phyloP scores from a whole-genome alignment of 1,139 yeast genomes.

The Hyphopichia fennica region DNA sequence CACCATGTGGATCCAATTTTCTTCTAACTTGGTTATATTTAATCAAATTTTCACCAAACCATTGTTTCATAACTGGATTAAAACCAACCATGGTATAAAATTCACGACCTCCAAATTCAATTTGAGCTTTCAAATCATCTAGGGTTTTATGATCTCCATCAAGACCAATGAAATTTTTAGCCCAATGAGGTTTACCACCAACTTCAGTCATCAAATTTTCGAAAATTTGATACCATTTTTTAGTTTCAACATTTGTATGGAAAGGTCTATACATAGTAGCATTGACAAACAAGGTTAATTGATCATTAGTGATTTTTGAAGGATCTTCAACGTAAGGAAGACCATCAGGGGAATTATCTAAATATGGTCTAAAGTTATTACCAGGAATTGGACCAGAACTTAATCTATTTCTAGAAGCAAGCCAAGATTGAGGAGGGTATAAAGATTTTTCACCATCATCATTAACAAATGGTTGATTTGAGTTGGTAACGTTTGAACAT shows the following conservation, averaged over 20 bases:
- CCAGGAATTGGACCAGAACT: constrained; percentile 80
- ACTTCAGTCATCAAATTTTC: constrained; percentile 74
- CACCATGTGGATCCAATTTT: constrained; percentile 76
- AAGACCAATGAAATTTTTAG: constrained; percentile 89
- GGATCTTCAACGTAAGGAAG: constrained; percentile 53
- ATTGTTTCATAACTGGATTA: constrained; percentile 61
- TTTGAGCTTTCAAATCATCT: constrained; percentile 38
- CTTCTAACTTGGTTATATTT: constrained; percentile 61
- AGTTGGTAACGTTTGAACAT: constrained; percentile 78
- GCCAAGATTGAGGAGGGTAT: constrained; percentile 44
- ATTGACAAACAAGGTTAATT: constrained; percentile 81
- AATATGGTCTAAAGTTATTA: constrained; percentile 73
- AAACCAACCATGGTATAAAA: constrained; percentile 85
- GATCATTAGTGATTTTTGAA: constrained; percentile 65
- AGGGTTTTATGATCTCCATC: constrained; percentile 38
- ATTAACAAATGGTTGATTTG: constrained; percentile 39
- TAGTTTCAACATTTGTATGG: constrained; percentile 68
- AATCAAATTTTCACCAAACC: constrained; percentile 77
- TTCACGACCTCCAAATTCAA: constrained; percentile 42
- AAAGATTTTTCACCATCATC: constrained; percentile 46
- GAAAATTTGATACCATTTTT: constrained; percentile 80
- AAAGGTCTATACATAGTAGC: constrained; percentile 97
- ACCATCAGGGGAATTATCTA: constrained; percentile 73
- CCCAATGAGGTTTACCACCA: constrained; percentile 98
- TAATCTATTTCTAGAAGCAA: constrained; percentile 33